Evolutionary conservation across 1,284 basidiomycete species (phyloP).

Genomic region (Ustilago vetiveriae): DNA sequence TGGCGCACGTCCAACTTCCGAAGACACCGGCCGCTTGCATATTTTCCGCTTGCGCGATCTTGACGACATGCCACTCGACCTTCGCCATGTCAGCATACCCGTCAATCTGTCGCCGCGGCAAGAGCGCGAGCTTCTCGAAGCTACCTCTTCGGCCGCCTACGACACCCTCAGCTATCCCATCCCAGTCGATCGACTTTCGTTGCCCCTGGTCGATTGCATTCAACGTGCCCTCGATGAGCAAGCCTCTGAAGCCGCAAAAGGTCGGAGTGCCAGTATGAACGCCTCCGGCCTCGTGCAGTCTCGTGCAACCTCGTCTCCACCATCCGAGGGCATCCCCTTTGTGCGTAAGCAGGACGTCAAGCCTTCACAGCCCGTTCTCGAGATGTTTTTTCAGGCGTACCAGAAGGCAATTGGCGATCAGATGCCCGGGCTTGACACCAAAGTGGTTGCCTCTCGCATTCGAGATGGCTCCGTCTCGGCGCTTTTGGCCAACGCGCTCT

Average conservation of each 20-base stretch:
- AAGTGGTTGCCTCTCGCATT: slow-evolving; percentile 19
- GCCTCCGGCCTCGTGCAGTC: neutral
- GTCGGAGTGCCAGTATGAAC: neutral
- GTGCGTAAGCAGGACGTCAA: slow-evolving; percentile 30
- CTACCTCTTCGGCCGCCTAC: slow-evolving; percentile 15
- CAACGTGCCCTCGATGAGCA: slow-evolving; percentile 6
- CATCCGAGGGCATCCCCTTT: slow-evolving; percentile 14
- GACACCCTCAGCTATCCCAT: slow-evolving; percentile 39
- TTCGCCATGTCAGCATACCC: slow-evolving; percentile 31
- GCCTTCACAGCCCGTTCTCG: slow-evolving; percentile 15
- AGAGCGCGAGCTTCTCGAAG: slow-evolving; percentile 21
- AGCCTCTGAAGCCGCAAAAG: neutral
- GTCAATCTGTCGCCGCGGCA: slow-evolving; percentile 17
- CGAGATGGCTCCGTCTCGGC: slow-evolving; percentile 29
- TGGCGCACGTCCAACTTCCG: neutral
- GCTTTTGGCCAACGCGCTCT: slow-evolving; percentile 40
- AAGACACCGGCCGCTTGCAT: slow-evolving; percentile 17
- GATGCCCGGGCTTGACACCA: slow-evolving; percentile 41
- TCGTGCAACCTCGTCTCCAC: slow-evolving; percentile 5
- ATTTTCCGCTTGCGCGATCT: slow-evolving; percentile 23
- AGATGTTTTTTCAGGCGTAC: slow-evolving; percentile 30
- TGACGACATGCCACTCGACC: slow-evolving; percentile 3
- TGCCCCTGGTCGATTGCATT: slow-evolving; percentile 17
- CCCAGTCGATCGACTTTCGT: slow-evolving; percentile 32
- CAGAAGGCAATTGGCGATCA: slow-evolving; percentile 26